Percentiles rank a stretch among this genome's conserved stretches.
phyloP scores from a whole-genome alignment of 2,329 filamentous ascomycete genomes.

The Neonectria ditissima region DNA sequence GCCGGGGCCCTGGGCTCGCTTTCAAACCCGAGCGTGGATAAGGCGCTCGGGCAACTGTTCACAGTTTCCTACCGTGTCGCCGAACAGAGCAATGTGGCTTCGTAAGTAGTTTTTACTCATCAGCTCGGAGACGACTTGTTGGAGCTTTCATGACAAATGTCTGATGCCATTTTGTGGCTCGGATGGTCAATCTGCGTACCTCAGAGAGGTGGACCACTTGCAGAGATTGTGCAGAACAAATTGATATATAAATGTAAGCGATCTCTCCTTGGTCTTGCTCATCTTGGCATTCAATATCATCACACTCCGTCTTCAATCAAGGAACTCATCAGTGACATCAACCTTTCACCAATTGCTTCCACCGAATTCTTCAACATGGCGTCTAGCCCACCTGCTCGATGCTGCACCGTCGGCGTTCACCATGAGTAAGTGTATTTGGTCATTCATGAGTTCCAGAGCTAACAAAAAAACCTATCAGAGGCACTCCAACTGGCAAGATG shows the following conservation, averaged over 20 bases:
- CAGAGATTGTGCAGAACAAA: background rate
- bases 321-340: background rate
- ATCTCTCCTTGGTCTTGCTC: background rate
- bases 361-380: slow-evolving; percentile 2
- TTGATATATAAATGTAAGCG: background rate
- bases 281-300: background rate
- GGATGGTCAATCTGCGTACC: background rate
- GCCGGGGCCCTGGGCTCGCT: background rate
- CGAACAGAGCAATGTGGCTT: background rate
- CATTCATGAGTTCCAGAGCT: background rate
- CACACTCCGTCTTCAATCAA: background rate
- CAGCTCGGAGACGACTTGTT: background rate
- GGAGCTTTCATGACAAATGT: background rate
- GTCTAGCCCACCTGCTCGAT: slow-evolving; percentile 16
- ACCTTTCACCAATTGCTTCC: background rate
- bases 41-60: background rate
- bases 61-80: background rate
- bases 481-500: background rate
- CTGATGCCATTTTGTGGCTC: too few relatives aligned
- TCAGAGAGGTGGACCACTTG: background rate
- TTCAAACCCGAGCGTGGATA: background rate
- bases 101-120: background rate
- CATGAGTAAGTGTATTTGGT: slow-evolving; percentile 8
- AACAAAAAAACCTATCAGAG: background rate
- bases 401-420: slow-evolving; percentile 15